Percentiles rank a stretch among this genome's conserved stretches.
These are phyloP conservation scores for Puccinia novopanici DNA, from an alignment of 1,284 basidiomycete species.

Conservation along the genomic window DNA sequence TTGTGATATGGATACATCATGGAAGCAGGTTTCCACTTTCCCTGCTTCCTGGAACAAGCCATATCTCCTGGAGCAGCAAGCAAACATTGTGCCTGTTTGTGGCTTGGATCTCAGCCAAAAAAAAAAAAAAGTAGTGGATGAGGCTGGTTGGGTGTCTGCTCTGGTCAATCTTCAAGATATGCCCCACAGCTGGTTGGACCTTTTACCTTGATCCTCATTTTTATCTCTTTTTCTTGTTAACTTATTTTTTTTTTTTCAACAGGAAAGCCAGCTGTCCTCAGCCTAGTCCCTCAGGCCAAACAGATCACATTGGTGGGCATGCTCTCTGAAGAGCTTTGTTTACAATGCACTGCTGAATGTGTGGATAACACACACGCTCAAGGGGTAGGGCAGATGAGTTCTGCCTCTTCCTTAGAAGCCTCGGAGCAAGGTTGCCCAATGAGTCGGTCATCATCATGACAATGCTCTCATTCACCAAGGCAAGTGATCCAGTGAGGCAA, in stretches of 20 bases:
- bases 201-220: constrained; percentile 1
- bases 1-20: constrained; percentile 14
- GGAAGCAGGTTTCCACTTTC: constrained; percentile 15
- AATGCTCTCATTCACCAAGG: constrained; percentile 18
- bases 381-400: not conserved
- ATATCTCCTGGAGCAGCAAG: not conserved
- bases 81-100: not conserved
- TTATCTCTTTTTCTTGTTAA: not conserved
- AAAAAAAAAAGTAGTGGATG: not conserved
- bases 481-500: not conserved
- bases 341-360: not conserved
- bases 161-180: not conserved
- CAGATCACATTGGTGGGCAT: not conserved
- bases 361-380: not conserved
- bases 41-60: constrained; percentile 16
- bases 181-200: not conserved
- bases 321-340: not conserved
- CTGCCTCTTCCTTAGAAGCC: too few species aligned
- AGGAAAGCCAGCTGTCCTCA: constrained; percentile 1
- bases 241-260: not conserved
- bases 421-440: not conserved
- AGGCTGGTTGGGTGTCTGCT: constrained; percentile 12
- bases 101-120: constrained; percentile 26
- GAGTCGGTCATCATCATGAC: constrained; percentile 20
- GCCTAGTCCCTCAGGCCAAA: constrained; percentile 20